Evolutionary conservation across 345 rosid species (phyloP).

Genomic region (Salix arbutifolia): DNA sequence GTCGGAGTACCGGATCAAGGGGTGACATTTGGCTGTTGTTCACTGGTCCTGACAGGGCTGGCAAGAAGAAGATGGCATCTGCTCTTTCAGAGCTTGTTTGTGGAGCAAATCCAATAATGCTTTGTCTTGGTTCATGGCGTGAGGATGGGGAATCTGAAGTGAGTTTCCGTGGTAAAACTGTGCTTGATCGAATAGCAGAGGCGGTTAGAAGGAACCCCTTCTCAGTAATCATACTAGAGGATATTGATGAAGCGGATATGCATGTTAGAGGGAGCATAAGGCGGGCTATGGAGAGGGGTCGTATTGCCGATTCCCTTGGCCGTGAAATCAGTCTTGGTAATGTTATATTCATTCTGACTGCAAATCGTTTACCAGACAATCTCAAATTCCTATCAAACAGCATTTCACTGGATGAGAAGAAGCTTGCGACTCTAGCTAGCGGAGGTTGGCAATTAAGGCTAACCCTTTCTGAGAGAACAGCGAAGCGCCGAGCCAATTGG

Average conservation of each 20-base stretch:
- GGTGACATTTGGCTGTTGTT: constrained; percentile 85
- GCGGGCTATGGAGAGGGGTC: constrained; percentile 85
- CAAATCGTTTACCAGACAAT: constrained; percentile 49
- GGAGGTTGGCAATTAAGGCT: constrained; percentile 71
- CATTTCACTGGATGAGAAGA: constrained; percentile 49
- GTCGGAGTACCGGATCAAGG: constrained; percentile 46
- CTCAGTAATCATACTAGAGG: constrained; percentile 79
- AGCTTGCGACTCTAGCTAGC: constrained; percentile 50
- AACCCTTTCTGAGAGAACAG: constrained; percentile 50
- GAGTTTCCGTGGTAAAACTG: constrained; percentile 76
- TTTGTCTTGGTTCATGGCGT: constrained; percentile 55
- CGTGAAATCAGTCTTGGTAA: constrained; percentile 91
- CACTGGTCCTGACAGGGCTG: constrained; percentile 76
- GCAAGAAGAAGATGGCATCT: constrained; percentile 86
- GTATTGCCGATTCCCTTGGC: constrained; percentile 83
- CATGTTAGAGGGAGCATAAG: constrained; percentile 67
- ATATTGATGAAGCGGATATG: constrained; percentile 76
- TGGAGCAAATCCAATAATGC: constrained; percentile 48
- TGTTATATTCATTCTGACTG: constrained; percentile 76
- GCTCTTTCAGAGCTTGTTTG: constrained; percentile 61
- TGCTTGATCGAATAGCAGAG: constrained; percentile 70
- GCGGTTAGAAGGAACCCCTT: constrained; percentile 77
- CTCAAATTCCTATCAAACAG: constrained; percentile 30
- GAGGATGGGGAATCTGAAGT: constrained; percentile 40
- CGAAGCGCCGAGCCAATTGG: constrained; percentile 79